Percentiles rank a stretch among this genome's conserved stretches.
Evolutionary conservation across 73 alveolate genomes (phyloP).

Genomic region (Loxodes magnus): DNA sequence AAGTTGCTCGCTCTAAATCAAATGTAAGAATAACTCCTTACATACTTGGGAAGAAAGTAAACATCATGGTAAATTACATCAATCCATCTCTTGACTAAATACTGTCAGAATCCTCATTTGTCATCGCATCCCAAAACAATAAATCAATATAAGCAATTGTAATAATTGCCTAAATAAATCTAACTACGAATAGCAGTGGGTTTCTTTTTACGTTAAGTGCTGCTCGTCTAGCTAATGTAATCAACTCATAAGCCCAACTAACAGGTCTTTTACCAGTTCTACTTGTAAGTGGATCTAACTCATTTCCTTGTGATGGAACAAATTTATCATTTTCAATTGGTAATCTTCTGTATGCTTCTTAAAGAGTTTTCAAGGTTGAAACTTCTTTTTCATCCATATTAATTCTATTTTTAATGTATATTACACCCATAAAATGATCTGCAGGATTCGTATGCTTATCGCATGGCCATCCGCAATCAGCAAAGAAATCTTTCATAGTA

Average conservation of each 20-base stretch:
- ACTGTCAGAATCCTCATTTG: not conserved
- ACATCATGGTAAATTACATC: not conserved
- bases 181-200: not conserved
- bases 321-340: not conserved
- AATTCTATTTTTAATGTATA: not conserved
- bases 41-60: not conserved
- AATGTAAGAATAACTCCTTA: not conserved
- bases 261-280: no score
- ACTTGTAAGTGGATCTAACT: not conserved
- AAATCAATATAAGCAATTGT: not conserved
- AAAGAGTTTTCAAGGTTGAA: not conserved
- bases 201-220: not conserved
- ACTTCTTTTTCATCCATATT: not conserved
- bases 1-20: not conserved
- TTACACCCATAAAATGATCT: conserved; percentile 29
- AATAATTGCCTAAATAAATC: not conserved
- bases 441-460: conserved; percentile 52
- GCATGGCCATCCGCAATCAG: conserved; percentile 21
- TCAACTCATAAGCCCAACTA: not conserved
- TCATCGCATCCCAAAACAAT: not conserved
- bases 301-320: not conserved
- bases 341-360: not conserved
- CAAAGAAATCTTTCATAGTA: not conserved
- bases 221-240: not conserved
- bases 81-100: not conserved